Percentiles rank a stretch among this genome's conserved stretches.
Evolutionary conservation across 345 rosid species (phyloP).

Genomic region (Syzygium grande): DNA sequence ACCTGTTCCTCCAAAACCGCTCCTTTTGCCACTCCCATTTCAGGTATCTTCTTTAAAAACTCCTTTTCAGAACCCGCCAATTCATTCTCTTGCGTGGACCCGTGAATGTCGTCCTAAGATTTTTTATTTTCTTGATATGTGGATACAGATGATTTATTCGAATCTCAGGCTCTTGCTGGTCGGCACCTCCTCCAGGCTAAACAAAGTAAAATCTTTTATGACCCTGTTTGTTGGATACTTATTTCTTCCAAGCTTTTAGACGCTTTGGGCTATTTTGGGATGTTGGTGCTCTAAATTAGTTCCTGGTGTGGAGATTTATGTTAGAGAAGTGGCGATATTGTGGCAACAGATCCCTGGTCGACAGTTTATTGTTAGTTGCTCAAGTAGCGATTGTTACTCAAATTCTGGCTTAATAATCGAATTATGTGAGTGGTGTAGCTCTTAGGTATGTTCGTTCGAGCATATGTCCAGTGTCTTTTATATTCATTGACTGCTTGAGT

Average conservation of each 20-base stretch:
- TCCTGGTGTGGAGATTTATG: neutral
- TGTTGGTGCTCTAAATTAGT: neutral
- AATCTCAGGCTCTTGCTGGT: constrained; percentile 26
- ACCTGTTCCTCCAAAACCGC: neutral
- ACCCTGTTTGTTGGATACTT: neutral
- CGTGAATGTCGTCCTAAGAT: neutral
- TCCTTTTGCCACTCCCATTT: neutral
- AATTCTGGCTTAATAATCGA: neutral
- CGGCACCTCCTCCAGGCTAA: constrained; percentile 60
- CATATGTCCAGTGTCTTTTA: neutral
- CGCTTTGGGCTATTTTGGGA: neutral
- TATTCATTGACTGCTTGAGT: neutral
- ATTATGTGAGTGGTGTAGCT: neutral
- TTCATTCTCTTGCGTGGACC: neutral
- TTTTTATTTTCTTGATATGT: neutral
- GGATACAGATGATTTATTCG: constrained; percentile 32
- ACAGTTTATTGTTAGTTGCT: neutral
- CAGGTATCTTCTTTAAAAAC: neutral
- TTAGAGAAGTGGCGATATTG: neutral
- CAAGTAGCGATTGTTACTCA: neutral
- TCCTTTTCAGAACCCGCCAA: neutral
- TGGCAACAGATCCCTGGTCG: neutral
- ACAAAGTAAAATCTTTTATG: constrained; percentile 34
- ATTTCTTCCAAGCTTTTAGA: neutral
- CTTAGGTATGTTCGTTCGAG: neutral